Conservation (phyloP, 805 yeast species). For the Saccharomycopsis capsularis region DNA sequence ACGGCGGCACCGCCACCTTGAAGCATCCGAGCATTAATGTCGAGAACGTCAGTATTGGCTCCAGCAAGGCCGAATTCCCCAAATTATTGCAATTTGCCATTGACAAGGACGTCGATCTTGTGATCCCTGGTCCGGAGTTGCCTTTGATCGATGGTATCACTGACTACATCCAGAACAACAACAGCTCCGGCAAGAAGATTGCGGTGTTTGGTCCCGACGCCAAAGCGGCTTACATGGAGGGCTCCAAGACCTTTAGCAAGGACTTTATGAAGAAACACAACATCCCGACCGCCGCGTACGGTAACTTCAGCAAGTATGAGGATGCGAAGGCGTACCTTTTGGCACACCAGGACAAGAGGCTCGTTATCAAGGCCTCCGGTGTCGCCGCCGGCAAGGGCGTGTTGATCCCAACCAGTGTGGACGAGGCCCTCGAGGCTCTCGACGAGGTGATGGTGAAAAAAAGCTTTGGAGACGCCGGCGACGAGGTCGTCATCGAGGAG, state of each 20-base stretch:
- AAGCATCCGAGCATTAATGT: slow-evolving; percentile 33
- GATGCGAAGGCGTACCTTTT: slow-evolving; percentile 68
- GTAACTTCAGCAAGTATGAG: slow-evolving; percentile 71
- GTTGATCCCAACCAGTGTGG: slow-evolving; percentile 73
- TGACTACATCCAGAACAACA: slow-evolving; percentile 39
- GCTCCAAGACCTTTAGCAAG: slow-evolving; percentile 91
- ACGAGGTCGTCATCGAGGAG: slow-evolving; percentile 92
- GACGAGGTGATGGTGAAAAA: slow-evolving; percentile 83
- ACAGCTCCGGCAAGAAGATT: slow-evolving; percentile 39
- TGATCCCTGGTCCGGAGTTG: slow-evolving; percentile 98
- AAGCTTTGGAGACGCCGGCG: slow-evolving; percentile 91
- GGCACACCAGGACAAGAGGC: slow-evolving; percentile 56
- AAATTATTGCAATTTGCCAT: slow-evolving; percentile 68
- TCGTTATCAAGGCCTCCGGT: slow-evolving; percentile 96
- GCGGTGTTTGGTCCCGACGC: slow-evolving; percentile 96
- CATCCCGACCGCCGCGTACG: slow-evolving; percentile 91
- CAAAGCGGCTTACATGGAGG: slow-evolving; percentile 90
- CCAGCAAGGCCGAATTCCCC: slow-evolving; percentile 60
- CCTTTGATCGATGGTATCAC: slow-evolving; percentile 94
- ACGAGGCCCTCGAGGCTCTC: slow-evolving; percentile 81
- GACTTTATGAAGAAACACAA: slow-evolving; percentile 85
- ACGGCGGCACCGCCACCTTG: slow-evolving; percentile 69
- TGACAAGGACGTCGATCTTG: slow-evolving; percentile 59
- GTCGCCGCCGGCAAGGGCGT: slow-evolving; percentile 99
- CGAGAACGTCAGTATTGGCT: slow-evolving; percentile 59